phyloP scores from a whole-genome alignment of 2,329 filamentous ascomycete species.

The Ceratocystis destructans region DNA sequence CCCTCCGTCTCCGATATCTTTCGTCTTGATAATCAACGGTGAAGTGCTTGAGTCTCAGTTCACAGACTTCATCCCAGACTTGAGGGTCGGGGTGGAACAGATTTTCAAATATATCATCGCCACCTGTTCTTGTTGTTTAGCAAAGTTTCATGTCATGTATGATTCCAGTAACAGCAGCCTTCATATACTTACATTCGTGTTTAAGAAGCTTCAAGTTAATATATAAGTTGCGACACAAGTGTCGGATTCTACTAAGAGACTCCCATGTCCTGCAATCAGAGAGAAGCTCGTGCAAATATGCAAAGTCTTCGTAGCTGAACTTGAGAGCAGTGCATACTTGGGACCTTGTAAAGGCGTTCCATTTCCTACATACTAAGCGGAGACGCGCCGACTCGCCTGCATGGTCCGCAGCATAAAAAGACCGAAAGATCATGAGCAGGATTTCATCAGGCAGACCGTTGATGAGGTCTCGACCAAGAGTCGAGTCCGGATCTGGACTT shows the following conservation, averaged over 20 bases:
- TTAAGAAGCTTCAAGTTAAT: constrained; percentile 41
- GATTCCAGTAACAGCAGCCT: not conserved
- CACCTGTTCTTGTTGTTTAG: not conserved
- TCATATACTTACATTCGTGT: constrained; percentile 33
- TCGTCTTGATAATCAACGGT: not conserved
- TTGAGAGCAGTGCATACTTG: constrained; percentile 35
- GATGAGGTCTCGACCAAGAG: not conserved
- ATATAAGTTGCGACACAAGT: constrained; percentile 36
- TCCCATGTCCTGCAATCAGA: not conserved
- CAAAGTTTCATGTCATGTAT: not conserved
- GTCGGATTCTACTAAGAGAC: constrained; percentile 29
- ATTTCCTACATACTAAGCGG: constrained; percentile 37
- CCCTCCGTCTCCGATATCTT: not conserved
- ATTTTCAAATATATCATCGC: no score
- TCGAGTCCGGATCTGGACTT: not conserved
- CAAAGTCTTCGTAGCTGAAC: constrained; percentile 28
- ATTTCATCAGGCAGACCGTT: constrained; percentile 13
- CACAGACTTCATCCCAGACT: no score
- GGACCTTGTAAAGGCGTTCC: constrained; percentile 35
- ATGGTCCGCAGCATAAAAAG: not conserved
- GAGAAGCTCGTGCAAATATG: not conserved
- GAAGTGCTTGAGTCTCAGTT: not conserved
- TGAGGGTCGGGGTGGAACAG: no score
- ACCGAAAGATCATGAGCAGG: constrained; percentile 5
- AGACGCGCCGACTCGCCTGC: constrained; percentile 22